Percentiles rank a stretch among this genome's conserved stretches.
These are phyloP conservation scores for Albugo laibachii DNA, from an alignment of 352 stramenopile genomes.

Conservation along the genomic window DNA sequence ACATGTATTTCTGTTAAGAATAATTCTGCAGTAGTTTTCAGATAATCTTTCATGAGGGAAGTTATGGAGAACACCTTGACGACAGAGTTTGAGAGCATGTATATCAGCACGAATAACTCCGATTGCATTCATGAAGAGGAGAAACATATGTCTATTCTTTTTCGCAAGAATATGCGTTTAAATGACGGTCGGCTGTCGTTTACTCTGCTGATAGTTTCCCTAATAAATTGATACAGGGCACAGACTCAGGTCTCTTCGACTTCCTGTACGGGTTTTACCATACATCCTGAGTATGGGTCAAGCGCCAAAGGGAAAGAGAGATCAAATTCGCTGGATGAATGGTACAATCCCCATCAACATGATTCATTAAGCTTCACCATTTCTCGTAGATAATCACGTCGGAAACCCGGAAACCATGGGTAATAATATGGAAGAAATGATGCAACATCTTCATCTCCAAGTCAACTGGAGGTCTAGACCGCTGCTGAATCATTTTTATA, in stretches of 20 bases:
- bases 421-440: conserved; percentile 43
- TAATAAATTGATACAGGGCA: too few relatives aligned
- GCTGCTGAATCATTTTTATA: not conserved
- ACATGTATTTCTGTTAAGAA: too few relatives aligned
- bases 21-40: not conserved
- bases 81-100: too few relatives aligned
- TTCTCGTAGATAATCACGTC: conserved; percentile 49
- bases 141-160: too few relatives aligned
- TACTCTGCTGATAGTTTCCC: too few relatives aligned
- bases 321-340: conserved; percentile 75
- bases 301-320: conserved; percentile 34
- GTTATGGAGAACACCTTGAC: too few relatives aligned
- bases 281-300: conserved; percentile 53
- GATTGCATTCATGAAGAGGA: too few relatives aligned
- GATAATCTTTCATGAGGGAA: not conserved
- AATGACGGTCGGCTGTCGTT: too few relatives aligned
- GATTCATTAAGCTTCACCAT: too few relatives aligned
- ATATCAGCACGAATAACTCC: too few relatives aligned
- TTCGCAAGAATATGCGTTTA: too few relatives aligned
- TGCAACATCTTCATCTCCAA: conserved; percentile 77
- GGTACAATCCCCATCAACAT: conserved; percentile 11
- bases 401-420: conserved; percentile 51
- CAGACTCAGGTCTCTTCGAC: not conserved
- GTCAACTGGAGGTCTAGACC: conserved; percentile 49
- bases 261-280: conserved; percentile 29